Conservation (phyloP, 2,329 filamentous ascomycete genomes). For the Malbranchea cinnamomea region DNA sequence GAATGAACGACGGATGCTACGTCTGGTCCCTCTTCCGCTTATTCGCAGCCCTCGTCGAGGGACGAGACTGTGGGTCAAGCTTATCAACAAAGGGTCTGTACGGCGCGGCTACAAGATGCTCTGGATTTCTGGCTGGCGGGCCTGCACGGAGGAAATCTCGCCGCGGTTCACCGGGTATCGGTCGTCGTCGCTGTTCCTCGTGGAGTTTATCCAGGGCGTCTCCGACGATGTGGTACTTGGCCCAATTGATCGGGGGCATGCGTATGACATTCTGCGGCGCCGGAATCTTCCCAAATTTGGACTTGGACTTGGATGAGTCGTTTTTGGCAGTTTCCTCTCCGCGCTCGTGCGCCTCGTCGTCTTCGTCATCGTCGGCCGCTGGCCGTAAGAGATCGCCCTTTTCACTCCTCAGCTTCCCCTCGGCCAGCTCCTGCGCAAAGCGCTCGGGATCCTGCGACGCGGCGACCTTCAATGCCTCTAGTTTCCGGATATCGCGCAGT, state of each 20-base stretch:
- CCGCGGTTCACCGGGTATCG: constrained; percentile 31
- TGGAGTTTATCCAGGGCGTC: constrained; percentile 74
- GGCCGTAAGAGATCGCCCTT: constrained; percentile 22
- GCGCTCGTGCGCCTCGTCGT: constrained; percentile 19
- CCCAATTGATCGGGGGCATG: constrained; percentile 85
- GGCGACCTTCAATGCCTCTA: constrained; percentile 54
- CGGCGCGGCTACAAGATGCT: constrained; percentile 41
- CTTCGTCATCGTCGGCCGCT: constrained; percentile 22
- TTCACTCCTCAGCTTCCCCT: constrained; percentile 41
- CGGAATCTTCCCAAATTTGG: constrained; percentile 50
- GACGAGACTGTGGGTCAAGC: constrained; percentile 25
- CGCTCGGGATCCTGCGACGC: constrained; percentile 56
- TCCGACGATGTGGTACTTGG: constrained; percentile 81
- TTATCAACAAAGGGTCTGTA: constrained; percentile 45
- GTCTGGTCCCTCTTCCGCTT: constrained; percentile 20
- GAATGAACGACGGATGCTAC: neutral
- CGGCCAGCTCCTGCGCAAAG: constrained; percentile 54
- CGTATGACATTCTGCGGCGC: constrained; percentile 68
- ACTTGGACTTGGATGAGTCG: constrained; percentile 4
- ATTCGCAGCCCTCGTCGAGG: constrained; percentile 16
- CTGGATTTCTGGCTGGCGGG: constrained; percentile 23
- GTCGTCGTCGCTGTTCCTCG: constrained; percentile 57
- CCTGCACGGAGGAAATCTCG: constrained; percentile 19
- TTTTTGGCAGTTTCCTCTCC: constrained; percentile 10
- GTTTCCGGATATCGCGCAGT: constrained; percentile 54